Conservation (phyloP, 2,329 filamentous ascomycete genomes). For the Pseudogymnoascus sp. region DNA sequence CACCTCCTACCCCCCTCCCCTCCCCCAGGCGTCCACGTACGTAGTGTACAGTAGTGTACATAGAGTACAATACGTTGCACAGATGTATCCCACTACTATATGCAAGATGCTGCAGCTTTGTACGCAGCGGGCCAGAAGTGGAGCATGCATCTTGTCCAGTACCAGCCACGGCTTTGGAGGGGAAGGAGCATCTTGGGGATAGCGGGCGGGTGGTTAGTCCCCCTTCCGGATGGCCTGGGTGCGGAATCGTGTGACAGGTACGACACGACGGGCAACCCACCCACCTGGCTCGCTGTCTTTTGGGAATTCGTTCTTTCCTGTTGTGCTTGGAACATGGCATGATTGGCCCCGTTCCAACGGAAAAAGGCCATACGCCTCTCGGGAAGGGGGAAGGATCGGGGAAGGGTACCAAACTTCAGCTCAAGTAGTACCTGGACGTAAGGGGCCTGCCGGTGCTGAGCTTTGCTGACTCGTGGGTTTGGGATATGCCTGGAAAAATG, state of each 20-base stretch:
- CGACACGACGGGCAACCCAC: background rate
- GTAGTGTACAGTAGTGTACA: background rate
- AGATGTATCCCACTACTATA: background rate
- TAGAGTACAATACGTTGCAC: background rate
- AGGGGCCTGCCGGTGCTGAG: background rate
- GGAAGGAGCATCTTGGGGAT: background rate
- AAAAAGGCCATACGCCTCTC: background rate
- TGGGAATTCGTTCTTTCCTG: too few relatives aligned
- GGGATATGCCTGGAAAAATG: background rate
- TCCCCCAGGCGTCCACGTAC: background rate
- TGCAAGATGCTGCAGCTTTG: background rate
- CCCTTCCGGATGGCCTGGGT: background rate
- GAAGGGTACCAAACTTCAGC: background rate
- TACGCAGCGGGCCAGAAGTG: slow-evolving; percentile 2
- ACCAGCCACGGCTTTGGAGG: background rate
- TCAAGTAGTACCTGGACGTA: background rate
- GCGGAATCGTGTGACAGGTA: slow-evolving; percentile 5
- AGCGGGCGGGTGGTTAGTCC: slow-evolving; percentile 1
- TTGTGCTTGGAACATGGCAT: background rate
- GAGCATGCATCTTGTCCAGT: background rate
- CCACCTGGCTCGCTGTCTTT: too few relatives aligned
- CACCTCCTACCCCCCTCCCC: background rate
- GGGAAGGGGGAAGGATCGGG: background rate
- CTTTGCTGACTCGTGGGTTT: background rate
- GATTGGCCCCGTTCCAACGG: background rate